Conservation (phyloP, 495 filamentous ascomycete genomes). For the Aspergillus avenaceus region DNA sequence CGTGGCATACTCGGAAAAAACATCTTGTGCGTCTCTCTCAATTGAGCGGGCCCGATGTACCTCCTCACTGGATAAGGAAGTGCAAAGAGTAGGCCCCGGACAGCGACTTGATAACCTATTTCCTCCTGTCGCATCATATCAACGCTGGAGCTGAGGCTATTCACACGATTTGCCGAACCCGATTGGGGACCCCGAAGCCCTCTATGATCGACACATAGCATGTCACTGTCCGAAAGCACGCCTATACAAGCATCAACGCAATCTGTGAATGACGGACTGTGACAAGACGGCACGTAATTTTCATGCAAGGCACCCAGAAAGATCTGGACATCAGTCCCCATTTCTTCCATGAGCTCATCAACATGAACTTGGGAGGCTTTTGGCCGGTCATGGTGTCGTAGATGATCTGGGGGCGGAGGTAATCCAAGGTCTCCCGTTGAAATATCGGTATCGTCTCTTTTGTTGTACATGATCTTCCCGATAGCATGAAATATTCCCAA, state of each 20-base stretch:
- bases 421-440: slow-evolving; percentile 20
- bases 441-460: slow-evolving; percentile 50
- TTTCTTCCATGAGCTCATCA: slow-evolving; percentile 78
- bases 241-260: slow-evolving; percentile 75
- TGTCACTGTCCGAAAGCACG: slow-evolving; percentile 80
- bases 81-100: slow-evolving; percentile 75
- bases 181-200: slow-evolving; percentile 22
- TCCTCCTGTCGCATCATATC: slow-evolving; percentile 86
- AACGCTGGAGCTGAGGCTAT: slow-evolving; percentile 45
- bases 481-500: slow-evolving; percentile 95
- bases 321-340: slow-evolving; percentile 81
- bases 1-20: slow-evolving; percentile 78
- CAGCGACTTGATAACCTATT: slow-evolving; percentile 82
- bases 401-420: slow-evolving; percentile 56
- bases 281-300: slow-evolving; percentile 85
- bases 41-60: slow-evolving; percentile 28
- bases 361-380: slow-evolving; percentile 67
- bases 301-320: slow-evolving; percentile 93
- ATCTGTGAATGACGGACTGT: slow-evolving; percentile 53
- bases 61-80: slow-evolving; percentile 83
- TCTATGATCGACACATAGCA: slow-evolving; percentile 53
- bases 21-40: slow-evolving; percentile 69
- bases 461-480: slow-evolving; percentile 93
- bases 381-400: slow-evolving; percentile 56
- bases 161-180: slow-evolving; percentile 36